Conservation (phyloP, 768 basidiomycete genomes). For the Rhizopogon salebrosus region DNA sequence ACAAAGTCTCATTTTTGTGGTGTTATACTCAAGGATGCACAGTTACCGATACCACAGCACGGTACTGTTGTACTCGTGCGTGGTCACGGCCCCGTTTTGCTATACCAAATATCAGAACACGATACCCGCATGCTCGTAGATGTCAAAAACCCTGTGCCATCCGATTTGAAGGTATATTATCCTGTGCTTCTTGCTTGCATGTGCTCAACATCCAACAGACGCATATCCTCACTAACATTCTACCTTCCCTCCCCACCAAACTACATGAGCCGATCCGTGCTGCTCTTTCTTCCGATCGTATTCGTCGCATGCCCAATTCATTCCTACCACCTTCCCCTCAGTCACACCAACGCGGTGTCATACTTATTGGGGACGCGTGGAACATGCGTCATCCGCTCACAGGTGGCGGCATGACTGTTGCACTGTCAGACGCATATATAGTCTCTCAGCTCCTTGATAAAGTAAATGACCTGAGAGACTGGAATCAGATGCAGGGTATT, state of each 20-base stretch:
- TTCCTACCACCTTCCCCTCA: slow-evolving; percentile 83
- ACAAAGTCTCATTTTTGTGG: slow-evolving; percentile 83
- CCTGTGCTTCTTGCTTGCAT: not conserved
- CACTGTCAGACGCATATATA: slow-evolving; percentile 78
- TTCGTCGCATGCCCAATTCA: slow-evolving; percentile 93
- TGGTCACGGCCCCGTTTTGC: slow-evolving; percentile 79
- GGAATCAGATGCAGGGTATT: slow-evolving; percentile 43
- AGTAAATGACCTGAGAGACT: slow-evolving; percentile 40
- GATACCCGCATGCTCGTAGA: slow-evolving; percentile 95
- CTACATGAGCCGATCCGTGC: slow-evolving; percentile 60
- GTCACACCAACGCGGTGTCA: slow-evolving; percentile 57
- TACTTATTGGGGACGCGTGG: slow-evolving; percentile 93
- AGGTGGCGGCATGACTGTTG: slow-evolving; percentile 98
- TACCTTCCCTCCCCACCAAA: slow-evolving; percentile 75
- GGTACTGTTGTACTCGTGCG: slow-evolving; percentile 83
- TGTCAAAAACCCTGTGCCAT: slow-evolving; percentile 77
- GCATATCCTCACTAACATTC: slow-evolving; percentile 66
- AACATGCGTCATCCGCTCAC: slow-evolving; percentile 99
- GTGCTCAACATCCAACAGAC: slow-evolving; percentile 31
- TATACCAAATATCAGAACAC: slow-evolving; percentile 86
- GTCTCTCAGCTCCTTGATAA: slow-evolving; percentile 56
- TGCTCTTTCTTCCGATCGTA: slow-evolving; percentile 74
- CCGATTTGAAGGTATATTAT: slow-evolving; percentile 62
- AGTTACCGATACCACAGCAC: slow-evolving; percentile 66
- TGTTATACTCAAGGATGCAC: slow-evolving; percentile 71